These are phyloP conservation scores for Marasmius oreades DNA, from an alignment of 1,284 basidiomycete species.

Conservation along the genomic window DNA sequence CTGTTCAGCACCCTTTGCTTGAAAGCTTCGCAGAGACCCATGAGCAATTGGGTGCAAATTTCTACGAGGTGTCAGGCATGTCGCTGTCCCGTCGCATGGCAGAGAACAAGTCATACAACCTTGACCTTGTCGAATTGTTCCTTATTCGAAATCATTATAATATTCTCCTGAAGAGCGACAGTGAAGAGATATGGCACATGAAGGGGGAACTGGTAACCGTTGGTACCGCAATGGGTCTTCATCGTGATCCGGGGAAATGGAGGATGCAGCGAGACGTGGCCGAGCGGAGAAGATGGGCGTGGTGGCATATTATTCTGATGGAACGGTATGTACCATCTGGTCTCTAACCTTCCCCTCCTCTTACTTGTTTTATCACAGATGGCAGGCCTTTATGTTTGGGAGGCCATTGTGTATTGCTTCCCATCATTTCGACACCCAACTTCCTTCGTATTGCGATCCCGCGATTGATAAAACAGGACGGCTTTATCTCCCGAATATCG, in stretches of 20 bases:
- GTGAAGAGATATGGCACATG: conserved; percentile 75
- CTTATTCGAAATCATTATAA: conserved; percentile 69
- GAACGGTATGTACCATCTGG: conserved; percentile 50
- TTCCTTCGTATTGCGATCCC: conserved; percentile 64
- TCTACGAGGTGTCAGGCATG: conserved; percentile 62
- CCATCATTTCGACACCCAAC: conserved; percentile 75
- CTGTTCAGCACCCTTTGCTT: conserved; percentile 57
- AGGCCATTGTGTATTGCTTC: conserved; percentile 68
- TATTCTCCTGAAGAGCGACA: conserved; percentile 66
- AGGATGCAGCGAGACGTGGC: conserved; percentile 62
- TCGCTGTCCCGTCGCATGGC: conserved; percentile 62
- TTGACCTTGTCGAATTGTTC: conserved; percentile 73
- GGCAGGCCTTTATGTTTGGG: conserved; percentile 85
- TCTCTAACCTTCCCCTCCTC: conserved; percentile 12
- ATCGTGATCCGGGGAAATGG: conserved; percentile 75
- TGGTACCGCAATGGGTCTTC: conserved; percentile 75
- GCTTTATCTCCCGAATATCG: conserved; percentile 67
- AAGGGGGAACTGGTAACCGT: conserved; percentile 69
- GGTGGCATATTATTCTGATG: conserved; percentile 79
- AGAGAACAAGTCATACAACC: conserved; percentile 59
- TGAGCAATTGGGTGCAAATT: conserved; percentile 58
- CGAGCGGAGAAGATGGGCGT: conserved; percentile 77
- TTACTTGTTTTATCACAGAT: conserved; percentile 37
- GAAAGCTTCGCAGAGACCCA: conserved; percentile 42
- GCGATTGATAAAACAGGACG: conserved; percentile 56